Percentiles rank a stretch among this genome's conserved stretches.
phyloP scores from a whole-genome alignment of 1,139 yeast species.

The Groenewaldozyma auringiensis region DNA sequence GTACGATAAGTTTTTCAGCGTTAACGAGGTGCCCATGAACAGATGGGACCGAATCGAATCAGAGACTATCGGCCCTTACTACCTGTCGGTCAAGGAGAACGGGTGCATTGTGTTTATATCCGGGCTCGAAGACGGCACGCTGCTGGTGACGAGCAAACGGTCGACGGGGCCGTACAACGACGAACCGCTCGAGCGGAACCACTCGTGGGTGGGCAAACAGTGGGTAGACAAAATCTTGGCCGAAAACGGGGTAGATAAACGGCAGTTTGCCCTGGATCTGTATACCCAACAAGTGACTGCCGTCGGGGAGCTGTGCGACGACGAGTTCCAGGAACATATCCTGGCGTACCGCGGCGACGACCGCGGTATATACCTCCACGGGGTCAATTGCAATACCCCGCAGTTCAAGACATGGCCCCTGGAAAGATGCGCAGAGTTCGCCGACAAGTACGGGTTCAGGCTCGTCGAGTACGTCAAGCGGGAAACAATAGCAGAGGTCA shows the following conservation, averaged over 20 bases:
- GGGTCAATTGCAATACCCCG: constrained; percentile 64
- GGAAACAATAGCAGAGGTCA: constrained; percentile 27
- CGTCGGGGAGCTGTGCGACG: constrained; percentile 91
- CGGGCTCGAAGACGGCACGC: constrained; percentile 65
- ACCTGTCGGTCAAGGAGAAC: constrained; percentile 76
- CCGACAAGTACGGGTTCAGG: constrained; percentile 64
- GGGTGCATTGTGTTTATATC: constrained; percentile 87
- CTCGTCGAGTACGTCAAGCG: constrained; percentile 39
- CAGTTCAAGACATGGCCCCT: constrained; percentile 60
- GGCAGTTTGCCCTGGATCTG: constrained; percentile 51
- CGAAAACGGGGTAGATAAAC: constrained; percentile 33
- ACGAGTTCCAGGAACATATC: constrained; percentile 88
- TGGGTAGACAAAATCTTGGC: constrained; percentile 51
- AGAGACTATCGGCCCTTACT: constrained; percentile 67
- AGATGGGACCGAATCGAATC: constrained; percentile 40
- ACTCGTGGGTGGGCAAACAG: constrained; percentile 64
- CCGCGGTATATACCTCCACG: constrained; percentile 86
- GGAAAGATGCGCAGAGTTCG: constrained; percentile 52
- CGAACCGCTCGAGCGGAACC: constrained; percentile 43
- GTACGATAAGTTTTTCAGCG: constrained; percentile 88
- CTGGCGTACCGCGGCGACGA: constrained; percentile 57
- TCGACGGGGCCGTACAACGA: constrained; percentile 66
- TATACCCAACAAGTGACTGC: constrained; percentile 59
- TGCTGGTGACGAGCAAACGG: constrained; percentile 79
- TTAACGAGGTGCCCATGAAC: constrained; percentile 55